Conservation (phyloP, 2,329 filamentous ascomycete genomes). For the Alternaria atra region DNA sequence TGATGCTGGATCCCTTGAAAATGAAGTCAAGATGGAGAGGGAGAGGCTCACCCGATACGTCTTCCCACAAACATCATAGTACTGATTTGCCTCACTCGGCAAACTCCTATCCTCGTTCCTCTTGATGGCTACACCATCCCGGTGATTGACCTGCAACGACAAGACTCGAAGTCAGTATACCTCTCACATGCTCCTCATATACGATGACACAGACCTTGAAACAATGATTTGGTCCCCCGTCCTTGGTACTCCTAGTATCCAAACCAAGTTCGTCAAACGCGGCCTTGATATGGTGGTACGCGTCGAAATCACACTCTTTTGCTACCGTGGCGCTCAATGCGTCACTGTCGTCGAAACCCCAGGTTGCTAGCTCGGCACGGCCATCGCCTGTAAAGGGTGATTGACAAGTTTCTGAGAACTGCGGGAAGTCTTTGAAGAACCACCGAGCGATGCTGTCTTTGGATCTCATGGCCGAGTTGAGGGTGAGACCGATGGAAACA, state of each 20-base stretch:
- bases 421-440: constrained; percentile 19
- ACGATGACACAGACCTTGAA: neutral
- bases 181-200: no score
- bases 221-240: constrained; percentile 21
- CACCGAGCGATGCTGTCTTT: constrained; percentile 17
- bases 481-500: constrained; percentile 7
- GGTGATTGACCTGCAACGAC: constrained; percentile 7
- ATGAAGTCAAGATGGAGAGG: no score
- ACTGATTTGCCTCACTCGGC: constrained; percentile 12
- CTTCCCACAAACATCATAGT: constrained; percentile 19
- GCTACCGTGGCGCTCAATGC: constrained; percentile 4
- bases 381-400: constrained; percentile 16
- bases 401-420: constrained; percentile 11
- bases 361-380: constrained; percentile 12
- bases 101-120: constrained; percentile 15
- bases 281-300: constrained; percentile 15
- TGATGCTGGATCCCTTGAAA: no score
- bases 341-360: constrained; percentile 22
- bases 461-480: constrained; percentile 15
- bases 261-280: constrained; percentile 19
- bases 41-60: constrained; percentile 6
- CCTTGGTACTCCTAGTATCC: constrained; percentile 11
- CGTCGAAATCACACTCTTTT: constrained; percentile 22
- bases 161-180: no score
- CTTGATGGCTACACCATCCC: constrained; percentile 15